A percentile compares a stretch with the other conserved stretches of the same genome.
Conservation (phyloP, 805 yeast genomes). For the Ogataea salicorniae region DNA sequence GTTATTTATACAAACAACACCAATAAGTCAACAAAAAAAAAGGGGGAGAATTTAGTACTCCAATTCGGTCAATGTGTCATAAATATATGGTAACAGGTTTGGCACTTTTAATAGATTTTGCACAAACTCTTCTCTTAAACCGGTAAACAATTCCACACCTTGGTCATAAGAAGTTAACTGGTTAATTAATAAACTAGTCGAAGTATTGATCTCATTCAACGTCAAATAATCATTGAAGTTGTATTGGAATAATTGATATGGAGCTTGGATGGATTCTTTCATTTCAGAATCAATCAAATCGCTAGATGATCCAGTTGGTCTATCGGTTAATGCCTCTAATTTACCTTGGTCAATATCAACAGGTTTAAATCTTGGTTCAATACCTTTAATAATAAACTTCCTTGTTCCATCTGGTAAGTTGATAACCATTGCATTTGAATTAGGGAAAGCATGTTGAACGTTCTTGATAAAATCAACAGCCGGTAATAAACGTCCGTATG, state of each 20-base stretch:
- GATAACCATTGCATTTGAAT: slow-evolving; percentile 91
- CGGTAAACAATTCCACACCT: slow-evolving; percentile 32
- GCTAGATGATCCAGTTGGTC: slow-evolving; percentile 3
- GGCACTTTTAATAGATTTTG: slow-evolving; percentile 33
- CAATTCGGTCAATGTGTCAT: slow-evolving; percentile 18
- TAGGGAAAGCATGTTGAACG: slow-evolving; percentile 82
- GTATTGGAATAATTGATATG: slow-evolving; percentile 29
- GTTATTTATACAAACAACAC: not conserved
- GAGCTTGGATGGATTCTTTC: slow-evolving; percentile 24
- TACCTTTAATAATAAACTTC: slow-evolving; percentile 89
- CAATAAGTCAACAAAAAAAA: not conserved
- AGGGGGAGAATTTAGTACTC: slow-evolving; percentile 12
- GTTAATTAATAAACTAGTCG: slow-evolving; percentile 33
- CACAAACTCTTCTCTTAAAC: slow-evolving; percentile 28
- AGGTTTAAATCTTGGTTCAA: slow-evolving; percentile 72
- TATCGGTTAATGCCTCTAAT: slow-evolving; percentile 31
- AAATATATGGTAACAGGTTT: slow-evolving; percentile 23
- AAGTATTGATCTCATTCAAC: slow-evolving; percentile 37
- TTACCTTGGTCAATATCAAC: slow-evolving; percentile 46
- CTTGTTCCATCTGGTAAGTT: slow-evolving; percentile 58
- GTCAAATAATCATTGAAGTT: slow-evolving; percentile 28
- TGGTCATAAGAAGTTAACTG: slow-evolving; percentile 28
- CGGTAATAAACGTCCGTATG: slow-evolving; percentile 58
- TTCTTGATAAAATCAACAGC: slow-evolving; percentile 97
- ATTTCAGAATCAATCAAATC: slow-evolving; percentile 11